phyloP scores from a whole-genome alignment of 148 eudicot genomes.

The Chenopodium berlandieri region DNA sequence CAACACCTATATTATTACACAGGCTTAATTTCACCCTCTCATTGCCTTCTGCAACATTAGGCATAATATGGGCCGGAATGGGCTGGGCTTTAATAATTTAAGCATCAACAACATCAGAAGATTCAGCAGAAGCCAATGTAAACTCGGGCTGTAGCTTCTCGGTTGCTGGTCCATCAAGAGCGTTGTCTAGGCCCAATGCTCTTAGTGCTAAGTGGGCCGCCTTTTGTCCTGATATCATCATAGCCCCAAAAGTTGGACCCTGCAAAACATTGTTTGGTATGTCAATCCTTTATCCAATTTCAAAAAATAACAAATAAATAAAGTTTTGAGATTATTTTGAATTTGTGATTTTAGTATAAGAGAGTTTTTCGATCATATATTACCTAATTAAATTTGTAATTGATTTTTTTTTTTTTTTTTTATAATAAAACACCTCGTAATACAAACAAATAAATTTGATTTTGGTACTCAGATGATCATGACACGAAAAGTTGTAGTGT shows the following conservation, averaged over 20 bases:
- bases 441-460: too few species aligned
- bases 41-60: not conserved
- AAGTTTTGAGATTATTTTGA: too few species aligned
- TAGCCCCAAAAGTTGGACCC: constrained; percentile 98
- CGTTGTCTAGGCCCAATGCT: constrained; percentile 78
- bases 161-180: constrained; percentile 47
- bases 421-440: too few species aligned
- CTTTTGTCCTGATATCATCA: constrained; percentile 98
- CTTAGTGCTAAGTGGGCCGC: constrained; percentile 89
- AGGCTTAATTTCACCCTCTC: not conserved
- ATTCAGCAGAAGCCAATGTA: constrained; percentile 52
- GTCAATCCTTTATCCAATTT: not conserved
- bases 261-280: constrained; percentile 18
- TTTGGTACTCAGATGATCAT: too few species aligned
- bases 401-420: too few species aligned
- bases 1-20: constrained; percentile 6
- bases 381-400: too few species aligned
- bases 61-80: not conserved
- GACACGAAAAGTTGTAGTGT: too few species aligned
- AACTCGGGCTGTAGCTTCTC: constrained; percentile 55
- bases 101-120: constrained; percentile 45
- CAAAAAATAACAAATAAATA: not conserved
- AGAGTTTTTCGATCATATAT: too few species aligned
- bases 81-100: constrained; percentile 16
- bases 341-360: too few species aligned